phyloP scores from a whole-genome alignment of 2,329 filamentous ascomycete species.

The Conoideocrella luteorostrata region DNA sequence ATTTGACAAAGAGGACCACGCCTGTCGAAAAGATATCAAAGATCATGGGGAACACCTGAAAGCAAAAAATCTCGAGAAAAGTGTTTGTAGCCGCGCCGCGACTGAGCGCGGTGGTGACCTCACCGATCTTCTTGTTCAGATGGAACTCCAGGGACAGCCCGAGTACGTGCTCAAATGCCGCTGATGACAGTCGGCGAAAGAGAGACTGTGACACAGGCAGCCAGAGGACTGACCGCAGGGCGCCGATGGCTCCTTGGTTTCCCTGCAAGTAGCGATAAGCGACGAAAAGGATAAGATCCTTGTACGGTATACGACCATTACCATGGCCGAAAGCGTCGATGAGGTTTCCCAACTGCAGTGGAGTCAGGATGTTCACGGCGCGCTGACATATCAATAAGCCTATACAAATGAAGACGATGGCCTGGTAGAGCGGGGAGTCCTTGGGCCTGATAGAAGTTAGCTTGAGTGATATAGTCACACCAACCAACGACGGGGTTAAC shows the following conservation, averaged over 20 bases:
- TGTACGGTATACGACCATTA: conserved; percentile 34
- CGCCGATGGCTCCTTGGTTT: conserved; percentile 36
- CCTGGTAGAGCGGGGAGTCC: conserved; percentile 33
- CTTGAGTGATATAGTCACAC: not conserved
- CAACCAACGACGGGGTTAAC: not conserved
- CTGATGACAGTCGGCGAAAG: conserved; percentile 36
- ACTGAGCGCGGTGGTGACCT: conserved; percentile 42
- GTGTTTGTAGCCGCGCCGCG: conserved; percentile 42
- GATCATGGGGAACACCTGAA: conserved; percentile 45
- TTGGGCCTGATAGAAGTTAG: conserved; percentile 30
- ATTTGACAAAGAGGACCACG: conserved; percentile 37
- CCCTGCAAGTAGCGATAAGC: conserved; percentile 39
- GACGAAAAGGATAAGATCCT: conserved; percentile 36
- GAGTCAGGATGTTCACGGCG: conserved; percentile 36
- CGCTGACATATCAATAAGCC: conserved; percentile 35
- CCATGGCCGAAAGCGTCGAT: conserved; percentile 34
- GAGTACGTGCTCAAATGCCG: conserved; percentile 42
- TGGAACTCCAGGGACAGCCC: conserved; percentile 44
- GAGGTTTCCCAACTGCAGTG: conserved; percentile 34
- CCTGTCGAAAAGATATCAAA: conserved; percentile 43
- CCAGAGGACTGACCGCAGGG: conserved; percentile 37
- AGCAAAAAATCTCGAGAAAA: conserved; percentile 41
- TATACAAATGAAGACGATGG: conserved; percentile 33
- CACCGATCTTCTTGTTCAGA: conserved; percentile 43
- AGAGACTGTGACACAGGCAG: conserved; percentile 39